phyloP scores from a whole-genome alignment of 352 stramenopile species.

The Globisporangium uncinulatum region DNA sequence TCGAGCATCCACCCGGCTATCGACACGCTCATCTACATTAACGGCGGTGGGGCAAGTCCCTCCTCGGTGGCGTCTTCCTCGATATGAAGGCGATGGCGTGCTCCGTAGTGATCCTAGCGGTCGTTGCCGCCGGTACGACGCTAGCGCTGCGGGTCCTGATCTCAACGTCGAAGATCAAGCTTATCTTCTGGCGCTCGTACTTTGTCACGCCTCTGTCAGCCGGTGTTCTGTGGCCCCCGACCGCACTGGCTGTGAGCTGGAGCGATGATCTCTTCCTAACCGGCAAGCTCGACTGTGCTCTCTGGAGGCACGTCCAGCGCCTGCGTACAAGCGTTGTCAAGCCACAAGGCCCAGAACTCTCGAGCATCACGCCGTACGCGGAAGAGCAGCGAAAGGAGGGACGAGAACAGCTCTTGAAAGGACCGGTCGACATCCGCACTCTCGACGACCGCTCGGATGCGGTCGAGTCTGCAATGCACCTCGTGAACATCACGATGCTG shows the following conservation, averaged over 20 bases:
- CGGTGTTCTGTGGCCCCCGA: slow-evolving; percentile 9
- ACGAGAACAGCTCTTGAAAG: neutral
- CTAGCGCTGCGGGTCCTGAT: neutral
- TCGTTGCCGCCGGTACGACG: neutral
- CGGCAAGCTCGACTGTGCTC: neutral
- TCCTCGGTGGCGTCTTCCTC: slow-evolving; percentile 6
- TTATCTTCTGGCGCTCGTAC: slow-evolving; percentile 9
- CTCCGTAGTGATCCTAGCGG: neutral
- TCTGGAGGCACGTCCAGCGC: neutral
- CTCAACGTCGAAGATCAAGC: neutral
- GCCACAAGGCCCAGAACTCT: neutral
- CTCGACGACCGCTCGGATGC: slow-evolving; percentile 2
- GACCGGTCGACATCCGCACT: neutral
- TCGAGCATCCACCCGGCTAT: slow-evolving; percentile 1
- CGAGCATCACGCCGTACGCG: neutral
- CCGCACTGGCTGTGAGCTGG: slow-evolving; percentile 7
- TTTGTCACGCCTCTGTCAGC: slow-evolving; percentile 2
- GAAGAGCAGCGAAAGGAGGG: neutral
- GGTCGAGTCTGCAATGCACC: slow-evolving; percentile 1
- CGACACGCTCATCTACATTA: slow-evolving; percentile 1
- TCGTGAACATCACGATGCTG: slow-evolving; percentile 14
- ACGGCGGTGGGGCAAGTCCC: slow-evolving; percentile 2
- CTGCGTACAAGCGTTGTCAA: neutral
- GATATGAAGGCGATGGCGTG: slow-evolving; percentile 5
- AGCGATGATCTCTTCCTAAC: slow-evolving; percentile 5